Evolutionary conservation across 1,284 basidiomycete genomes (phyloP), one percentile per base, ranked within the genome.

Genomic region (Malassezia caprae): DNA sequence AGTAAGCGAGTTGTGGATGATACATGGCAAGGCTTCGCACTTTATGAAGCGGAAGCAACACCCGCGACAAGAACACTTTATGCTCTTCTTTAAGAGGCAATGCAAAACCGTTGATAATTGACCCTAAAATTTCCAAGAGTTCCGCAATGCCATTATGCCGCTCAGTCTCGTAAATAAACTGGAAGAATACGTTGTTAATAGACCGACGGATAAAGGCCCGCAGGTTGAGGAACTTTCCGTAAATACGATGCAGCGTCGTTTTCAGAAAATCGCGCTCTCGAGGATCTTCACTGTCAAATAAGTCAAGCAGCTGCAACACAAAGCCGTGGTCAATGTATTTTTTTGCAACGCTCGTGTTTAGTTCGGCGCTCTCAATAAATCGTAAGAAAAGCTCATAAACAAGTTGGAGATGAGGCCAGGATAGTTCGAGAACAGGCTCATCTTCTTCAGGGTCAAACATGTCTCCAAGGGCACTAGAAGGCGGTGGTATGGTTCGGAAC

Each of bases 351-450:
- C 96, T 96, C 65, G 90, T 93, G 80, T 96, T 96, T 79, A 99
- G 96, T 76, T 98, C 94, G 11, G 88, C 87, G 70, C 85, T 89
- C 77, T 99, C 94, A 58, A 99, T 88, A 72, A 99, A 98, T 52
- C 94, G 88, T 32, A 99, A 83, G 83, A 99, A 99, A 78, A 99
- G 96, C 77, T 99, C 94, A 78, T 99, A 99, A 49, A 99, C 94
- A 64, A 99, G 93, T 77, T 99, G 93, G 53, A 99, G 82, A 76
- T 99, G 94, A 27, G 94, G 94, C 94, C 94, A 99, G 15, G 94
- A 94, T 51, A 98, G 85, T 76, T 99, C 94, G 60, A 98, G 82
- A 3, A 98, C 93, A 7, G 94, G 94, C 69, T 99, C 94, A 69
- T 99, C 94, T 78, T 99, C 94, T 78, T 99, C 94, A 12, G 94